Conservation (phyloP, 1,284 basidiomycete genomes). For the Tilletia caries region DNA sequence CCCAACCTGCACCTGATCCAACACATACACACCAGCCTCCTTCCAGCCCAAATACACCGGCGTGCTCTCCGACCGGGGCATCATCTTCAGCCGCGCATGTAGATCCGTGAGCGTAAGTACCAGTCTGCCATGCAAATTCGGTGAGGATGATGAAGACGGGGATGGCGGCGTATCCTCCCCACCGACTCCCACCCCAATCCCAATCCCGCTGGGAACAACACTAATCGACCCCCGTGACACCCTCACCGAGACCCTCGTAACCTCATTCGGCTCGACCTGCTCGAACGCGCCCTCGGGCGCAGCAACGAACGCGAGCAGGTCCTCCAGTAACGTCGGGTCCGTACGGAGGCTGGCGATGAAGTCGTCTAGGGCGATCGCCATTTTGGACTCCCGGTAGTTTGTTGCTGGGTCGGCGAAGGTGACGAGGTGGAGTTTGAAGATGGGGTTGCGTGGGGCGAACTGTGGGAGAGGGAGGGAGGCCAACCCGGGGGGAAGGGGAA, state of each 20-base stretch:
- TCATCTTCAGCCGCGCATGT: constrained; percentile 33
- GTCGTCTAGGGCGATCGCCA: constrained; percentile 66
- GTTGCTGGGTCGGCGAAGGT: constrained; percentile 67
- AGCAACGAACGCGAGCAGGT: constrained; percentile 69
- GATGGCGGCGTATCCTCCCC: constrained; percentile 21
- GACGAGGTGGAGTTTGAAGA: constrained; percentile 67
- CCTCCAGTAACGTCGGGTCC: constrained; percentile 66
- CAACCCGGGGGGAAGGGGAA: too few species aligned
- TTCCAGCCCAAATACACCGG: constrained; percentile 27
- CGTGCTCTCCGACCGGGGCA: constrained; percentile 34
- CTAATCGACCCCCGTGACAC: background rate
- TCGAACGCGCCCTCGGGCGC: constrained; percentile 90
- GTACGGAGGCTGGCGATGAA: constrained; percentile 67
- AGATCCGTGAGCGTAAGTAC: constrained; percentile 33
- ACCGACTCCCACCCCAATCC: constrained; percentile 19
- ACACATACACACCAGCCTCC: constrained; percentile 25
- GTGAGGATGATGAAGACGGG: background rate
- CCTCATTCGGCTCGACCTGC: constrained; percentile 83
- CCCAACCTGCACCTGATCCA: constrained; percentile 17
- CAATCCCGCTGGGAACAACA: background rate
- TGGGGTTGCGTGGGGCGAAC: constrained; percentile 27
- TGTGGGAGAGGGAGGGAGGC: background rate
- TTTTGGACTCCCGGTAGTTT: constrained; percentile 69
- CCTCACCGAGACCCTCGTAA: constrained; percentile 64
- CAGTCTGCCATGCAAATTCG: constrained; percentile 17